A percentile compares a stretch with the other conserved stretches of the same genome.
These are phyloP conservation scores for Diutina rugosa DNA, from an alignment of 1,139 yeast genomes.

Conservation along the genomic window DNA sequence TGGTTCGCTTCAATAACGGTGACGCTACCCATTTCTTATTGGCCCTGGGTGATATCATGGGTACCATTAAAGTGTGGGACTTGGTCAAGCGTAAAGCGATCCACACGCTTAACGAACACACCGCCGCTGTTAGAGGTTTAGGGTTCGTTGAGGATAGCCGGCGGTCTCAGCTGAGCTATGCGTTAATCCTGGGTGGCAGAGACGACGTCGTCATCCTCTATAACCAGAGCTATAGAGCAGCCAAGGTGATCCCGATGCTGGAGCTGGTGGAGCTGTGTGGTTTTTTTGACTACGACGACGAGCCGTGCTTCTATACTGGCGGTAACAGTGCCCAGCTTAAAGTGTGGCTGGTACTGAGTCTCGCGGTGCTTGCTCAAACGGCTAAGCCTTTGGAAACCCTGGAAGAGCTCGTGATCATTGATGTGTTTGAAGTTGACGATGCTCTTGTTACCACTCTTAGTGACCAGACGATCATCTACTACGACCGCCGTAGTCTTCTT, in stretches of 20 bases:
- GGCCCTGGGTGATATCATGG: conserved; percentile 83
- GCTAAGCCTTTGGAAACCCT: conserved; percentile 37
- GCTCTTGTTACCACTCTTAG: conserved; percentile 5
- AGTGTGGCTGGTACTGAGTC: conserved; percentile 39
- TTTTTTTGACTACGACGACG: conserved; percentile 6
- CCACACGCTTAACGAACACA: conserved; percentile 58
- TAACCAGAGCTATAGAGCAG: conserved; percentile 36
- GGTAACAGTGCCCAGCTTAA: conserved; percentile 64
- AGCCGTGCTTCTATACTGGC: conserved; percentile 51
- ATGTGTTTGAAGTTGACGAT: conserved; percentile 27
- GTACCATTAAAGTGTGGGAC: conserved; percentile 83
- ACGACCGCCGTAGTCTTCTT: not conserved
- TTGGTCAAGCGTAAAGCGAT: conserved; percentile 64
- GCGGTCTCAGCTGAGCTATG: conserved; percentile 4
- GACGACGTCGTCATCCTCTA: conserved; percentile 67
- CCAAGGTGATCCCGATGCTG: conserved; percentile 56
- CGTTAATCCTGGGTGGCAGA: conserved; percentile 75
- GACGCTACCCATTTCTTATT: conserved; percentile 65
- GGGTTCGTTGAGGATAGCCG: conserved; percentile 26
- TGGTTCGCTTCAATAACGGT: conserved; percentile 55
- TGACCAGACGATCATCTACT: not conserved
- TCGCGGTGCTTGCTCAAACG: conserved; percentile 31
- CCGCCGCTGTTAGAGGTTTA: conserved; percentile 77
- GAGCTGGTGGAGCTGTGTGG: conserved; percentile 81
- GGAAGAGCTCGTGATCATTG: conserved; percentile 61